A percentile compares a stretch with the other conserved stretches of the same genome.
Conservation (phyloP, 2,329 filamentous ascomycete genomes). For the Fusarium chuoi region DNA sequence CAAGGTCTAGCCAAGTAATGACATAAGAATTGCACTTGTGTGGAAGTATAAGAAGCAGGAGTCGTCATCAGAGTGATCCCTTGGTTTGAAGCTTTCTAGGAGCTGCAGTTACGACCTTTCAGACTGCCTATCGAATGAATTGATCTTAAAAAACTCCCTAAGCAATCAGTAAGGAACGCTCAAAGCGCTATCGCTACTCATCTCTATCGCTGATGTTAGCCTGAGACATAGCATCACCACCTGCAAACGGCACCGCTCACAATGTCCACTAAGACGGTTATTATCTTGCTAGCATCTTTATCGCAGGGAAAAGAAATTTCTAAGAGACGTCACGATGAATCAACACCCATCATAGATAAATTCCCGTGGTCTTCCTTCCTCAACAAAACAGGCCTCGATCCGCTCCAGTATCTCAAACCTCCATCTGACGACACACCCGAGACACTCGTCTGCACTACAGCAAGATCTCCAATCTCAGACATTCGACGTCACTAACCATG, state of each 20-base stretch:
- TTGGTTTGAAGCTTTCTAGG: background rate
- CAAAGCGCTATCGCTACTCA: background rate
- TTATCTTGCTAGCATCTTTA: conserved; percentile 3
- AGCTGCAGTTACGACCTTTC: no score
- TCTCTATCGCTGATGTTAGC: background rate
- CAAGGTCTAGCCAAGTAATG: background rate
- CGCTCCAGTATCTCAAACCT: conserved; percentile 4
- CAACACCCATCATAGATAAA: background rate
- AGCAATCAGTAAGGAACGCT: background rate
- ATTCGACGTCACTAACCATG: background rate
- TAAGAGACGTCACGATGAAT: background rate
- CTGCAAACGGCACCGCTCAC: background rate
- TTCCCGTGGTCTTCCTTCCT: conserved; percentile 27
- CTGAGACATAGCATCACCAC: background rate
- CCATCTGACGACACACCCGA: conserved; percentile 8
- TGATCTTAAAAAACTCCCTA: accelerated
- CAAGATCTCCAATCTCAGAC: background rate
- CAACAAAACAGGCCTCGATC: conserved; percentile 30
- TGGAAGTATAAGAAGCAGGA: conserved; percentile 6
- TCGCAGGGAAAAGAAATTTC: background rate
- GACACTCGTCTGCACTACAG: conserved; percentile 28
- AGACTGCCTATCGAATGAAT: accelerated
- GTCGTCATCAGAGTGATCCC: background rate
- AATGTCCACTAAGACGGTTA: conserved; percentile 8
- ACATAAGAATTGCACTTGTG: background rate